These are phyloP conservation scores for Beauveria pseudobassiana DNA, from an alignment of 2,329 filamentous ascomycete species.

Conservation along the genomic window DNA sequence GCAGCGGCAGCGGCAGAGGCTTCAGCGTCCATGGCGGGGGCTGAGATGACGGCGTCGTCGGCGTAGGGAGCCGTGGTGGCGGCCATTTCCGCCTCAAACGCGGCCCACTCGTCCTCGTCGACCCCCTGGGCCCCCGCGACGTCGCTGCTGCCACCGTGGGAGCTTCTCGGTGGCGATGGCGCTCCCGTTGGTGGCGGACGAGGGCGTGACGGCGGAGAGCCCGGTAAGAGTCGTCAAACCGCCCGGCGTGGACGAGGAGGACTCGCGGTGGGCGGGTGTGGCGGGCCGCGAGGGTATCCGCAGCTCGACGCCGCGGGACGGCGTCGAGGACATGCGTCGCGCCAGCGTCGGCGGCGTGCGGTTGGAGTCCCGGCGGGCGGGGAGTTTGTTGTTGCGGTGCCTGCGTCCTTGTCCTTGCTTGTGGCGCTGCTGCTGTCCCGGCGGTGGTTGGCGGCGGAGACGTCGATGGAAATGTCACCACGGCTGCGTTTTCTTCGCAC, in stretches of 20 bases:
- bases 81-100: conserved; percentile 78
- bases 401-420: conserved; percentile 14
- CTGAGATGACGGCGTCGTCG: conserved; percentile 55
- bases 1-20: conserved; percentile 49
- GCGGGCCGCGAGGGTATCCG: conserved; percentile 58
- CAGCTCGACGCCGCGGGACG: conserved; percentile 49
- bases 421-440: not conserved
- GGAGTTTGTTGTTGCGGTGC: conserved; percentile 11
- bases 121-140: conserved; percentile 22
- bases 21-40: conserved; percentile 58
- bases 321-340: conserved; percentile 44
- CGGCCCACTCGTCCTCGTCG: conserved; percentile 78
- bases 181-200: not conserved
- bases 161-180: not conserved
- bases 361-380: conserved; percentile 18
- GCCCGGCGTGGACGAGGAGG: conserved; percentile 34
- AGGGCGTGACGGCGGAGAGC: conserved; percentile 11
- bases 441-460: conserved; percentile 9
- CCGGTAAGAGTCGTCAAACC: conserved; percentile 13
- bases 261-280: conserved; percentile 43
- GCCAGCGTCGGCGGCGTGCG: conserved; percentile 35
- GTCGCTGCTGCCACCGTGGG: not conserved
- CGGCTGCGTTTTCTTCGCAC: conserved; percentile 39
- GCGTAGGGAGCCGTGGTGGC: conserved; percentile 29
- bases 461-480: conserved; percentile 23